Percentiles rank a stretch among this genome's conserved stretches.
Conservation (phyloP, 176 grass and related monocot species). For the Zoysia pacifica region DNA sequence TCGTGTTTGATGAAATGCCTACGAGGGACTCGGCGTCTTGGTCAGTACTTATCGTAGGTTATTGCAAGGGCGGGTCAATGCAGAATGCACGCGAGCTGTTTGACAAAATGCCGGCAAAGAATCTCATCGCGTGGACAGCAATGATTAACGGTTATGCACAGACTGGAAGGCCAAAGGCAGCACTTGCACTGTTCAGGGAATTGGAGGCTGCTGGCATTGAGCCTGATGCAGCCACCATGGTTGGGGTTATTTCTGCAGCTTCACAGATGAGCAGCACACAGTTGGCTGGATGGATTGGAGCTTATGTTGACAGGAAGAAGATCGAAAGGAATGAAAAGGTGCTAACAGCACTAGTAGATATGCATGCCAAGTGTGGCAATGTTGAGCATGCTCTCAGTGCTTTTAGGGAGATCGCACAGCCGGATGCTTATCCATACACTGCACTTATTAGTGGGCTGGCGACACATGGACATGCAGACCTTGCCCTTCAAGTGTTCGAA, state of each 20-base stretch:
- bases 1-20: constrained; percentile 64
- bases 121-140: constrained; percentile 57
- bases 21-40: constrained; percentile 47
- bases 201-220: constrained; percentile 47
- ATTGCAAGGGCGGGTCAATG: constrained; percentile 42
- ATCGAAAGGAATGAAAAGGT: constrained; percentile 69
- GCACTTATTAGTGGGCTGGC: constrained; percentile 74
- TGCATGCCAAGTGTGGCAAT: constrained; percentile 76
- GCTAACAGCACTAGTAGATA: constrained; percentile 73
- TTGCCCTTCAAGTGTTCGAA: constrained; percentile 65
- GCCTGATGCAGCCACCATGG: constrained; percentile 68
- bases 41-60: constrained; percentile 57
- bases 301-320: constrained; percentile 48
- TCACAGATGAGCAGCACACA: constrained; percentile 56
- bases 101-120: constrained; percentile 57
- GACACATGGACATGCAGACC: constrained; percentile 60
- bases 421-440: constrained; percentile 69
- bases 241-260: constrained; percentile 62
- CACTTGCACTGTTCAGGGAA: constrained; percentile 46
- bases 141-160: constrained; percentile 75
- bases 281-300: constrained; percentile 54
- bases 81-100: constrained; percentile 49
- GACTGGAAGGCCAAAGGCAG: constrained; percentile 48
- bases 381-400: constrained; percentile 52
- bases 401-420: constrained; percentile 63